Evolutionary conservation across 495 filamentous ascomycete genomes (phyloP).

Genomic region (Hypoxylon rickii): DNA sequence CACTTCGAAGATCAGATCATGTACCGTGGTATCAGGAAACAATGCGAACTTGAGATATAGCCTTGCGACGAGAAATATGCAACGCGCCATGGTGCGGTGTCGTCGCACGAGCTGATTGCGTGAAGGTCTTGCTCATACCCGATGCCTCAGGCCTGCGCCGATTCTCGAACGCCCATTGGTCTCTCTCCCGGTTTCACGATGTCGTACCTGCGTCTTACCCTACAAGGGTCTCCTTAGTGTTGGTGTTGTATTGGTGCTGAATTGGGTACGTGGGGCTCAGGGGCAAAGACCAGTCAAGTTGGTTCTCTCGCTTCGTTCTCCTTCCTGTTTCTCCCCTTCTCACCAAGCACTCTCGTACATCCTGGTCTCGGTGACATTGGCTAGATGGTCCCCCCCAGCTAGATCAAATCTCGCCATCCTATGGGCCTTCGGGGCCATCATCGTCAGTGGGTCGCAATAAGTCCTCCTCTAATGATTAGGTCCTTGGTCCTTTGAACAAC

Average conservation of each 20-base stretch:
- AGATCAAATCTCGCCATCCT: conserved; percentile 9
- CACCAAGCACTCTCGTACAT: conserved; percentile 10
- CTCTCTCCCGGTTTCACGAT: conserved; percentile 39
- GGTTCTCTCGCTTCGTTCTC: conserved; percentile 7
- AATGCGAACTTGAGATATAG: conserved; percentile 2
- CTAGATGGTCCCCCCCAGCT: conserved; percentile 17
- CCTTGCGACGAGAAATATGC: conserved; percentile 15
- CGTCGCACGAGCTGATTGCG: conserved; percentile 17
- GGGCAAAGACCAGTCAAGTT: conserved; percentile 15
- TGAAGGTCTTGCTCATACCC: conserved; percentile 5
- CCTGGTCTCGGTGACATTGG: conserved; percentile 22
- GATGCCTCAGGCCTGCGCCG: conserved; percentile 13
- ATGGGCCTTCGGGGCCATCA: conserved; percentile 1
- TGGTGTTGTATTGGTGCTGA: conserved; percentile 9
- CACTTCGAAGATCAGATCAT: background rate
- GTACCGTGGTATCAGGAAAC: background rate
- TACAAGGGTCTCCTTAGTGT: conserved; percentile 25
- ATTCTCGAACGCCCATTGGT: conserved; percentile 20
- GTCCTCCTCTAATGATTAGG: conserved; percentile 26
- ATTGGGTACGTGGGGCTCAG: conserved; percentile 31
- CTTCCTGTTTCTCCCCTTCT: conserved; percentile 16
- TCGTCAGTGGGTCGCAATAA: conserved; percentile 26
- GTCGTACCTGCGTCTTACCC: conserved; percentile 39
- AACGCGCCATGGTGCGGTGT: conserved; percentile 11
- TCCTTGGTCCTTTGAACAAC: conserved; percentile 12